These are phyloP conservation scores for Colletotrichum noveboracense DNA, from an alignment of 2,329 filamentous ascomycete genomes.

Conservation along the genomic window DNA sequence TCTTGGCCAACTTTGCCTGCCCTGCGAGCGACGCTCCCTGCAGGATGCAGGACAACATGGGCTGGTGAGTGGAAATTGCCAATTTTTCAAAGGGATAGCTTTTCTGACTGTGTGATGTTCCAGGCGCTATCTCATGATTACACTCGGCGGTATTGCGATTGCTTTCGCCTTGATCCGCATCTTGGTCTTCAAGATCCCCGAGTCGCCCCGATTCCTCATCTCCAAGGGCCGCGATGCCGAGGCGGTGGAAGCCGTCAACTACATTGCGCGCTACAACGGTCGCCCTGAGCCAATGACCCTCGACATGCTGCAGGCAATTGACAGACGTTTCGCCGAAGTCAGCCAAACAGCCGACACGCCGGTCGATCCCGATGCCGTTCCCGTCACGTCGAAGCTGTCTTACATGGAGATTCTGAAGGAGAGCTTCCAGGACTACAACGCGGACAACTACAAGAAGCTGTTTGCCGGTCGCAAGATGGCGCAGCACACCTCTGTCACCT, in stretches of 20 bases:
- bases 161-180: constrained; percentile 49
- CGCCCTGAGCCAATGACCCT: constrained; percentile 37
- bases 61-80: constrained; percentile 39
- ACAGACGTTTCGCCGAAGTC: not conserved
- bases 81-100: not conserved
- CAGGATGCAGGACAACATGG: constrained; percentile 48
- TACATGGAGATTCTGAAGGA: constrained; percentile 29
- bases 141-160: constrained; percentile 48
- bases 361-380: not conserved
- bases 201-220: constrained; percentile 52
- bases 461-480: constrained; percentile 36
- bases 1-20: constrained; percentile 47
- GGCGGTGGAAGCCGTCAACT: constrained; percentile 51
- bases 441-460: constrained; percentile 34
- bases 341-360: not conserved
- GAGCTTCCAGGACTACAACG: constrained; percentile 20
- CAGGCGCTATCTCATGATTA: constrained; percentile 47
- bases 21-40: constrained; percentile 36
- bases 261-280: constrained; percentile 46
- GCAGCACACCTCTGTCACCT: constrained; percentile 39
- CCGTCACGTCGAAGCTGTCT: constrained; percentile 16
- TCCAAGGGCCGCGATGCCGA: constrained; percentile 48
- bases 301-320: constrained; percentile 36
- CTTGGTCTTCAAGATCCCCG: constrained; percentile 50
- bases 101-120: not conserved